A percentile compares a stretch with the other conserved stretches of the same genome.
Evolutionary conservation across 495 filamentous ascomycete species (phyloP).

Genomic region (Aspergillus kassunensis): DNA sequence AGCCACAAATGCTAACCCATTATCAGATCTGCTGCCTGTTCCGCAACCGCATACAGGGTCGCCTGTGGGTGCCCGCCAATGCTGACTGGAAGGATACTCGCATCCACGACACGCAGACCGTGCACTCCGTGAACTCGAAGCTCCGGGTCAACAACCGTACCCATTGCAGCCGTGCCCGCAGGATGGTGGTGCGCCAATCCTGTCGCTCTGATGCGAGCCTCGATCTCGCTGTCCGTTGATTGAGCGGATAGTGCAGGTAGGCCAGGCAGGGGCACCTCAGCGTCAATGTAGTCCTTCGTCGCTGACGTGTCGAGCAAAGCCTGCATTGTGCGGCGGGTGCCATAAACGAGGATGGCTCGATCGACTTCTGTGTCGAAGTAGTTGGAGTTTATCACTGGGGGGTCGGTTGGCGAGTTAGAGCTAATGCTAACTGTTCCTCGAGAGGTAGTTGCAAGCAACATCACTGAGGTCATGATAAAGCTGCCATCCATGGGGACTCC

Average conservation of each 20-base stretch:
- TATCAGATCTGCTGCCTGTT: too few relatives aligned
- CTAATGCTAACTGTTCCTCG: slow-evolving; percentile 3
- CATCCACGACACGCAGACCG: too few relatives aligned
- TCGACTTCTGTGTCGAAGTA: slow-evolving; percentile 8
- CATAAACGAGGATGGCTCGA: background rate
- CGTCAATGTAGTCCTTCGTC: too few relatives aligned
- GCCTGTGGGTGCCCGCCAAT: too few relatives aligned
- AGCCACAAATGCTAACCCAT: too few relatives aligned
- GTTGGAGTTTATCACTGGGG: slow-evolving; percentile 7
- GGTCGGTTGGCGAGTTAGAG: too few relatives aligned
- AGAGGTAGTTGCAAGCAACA: slow-evolving; percentile 6
- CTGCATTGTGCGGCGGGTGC: background rate
- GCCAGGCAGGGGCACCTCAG: too few relatives aligned
- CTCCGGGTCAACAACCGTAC: slow-evolving; percentile 5
- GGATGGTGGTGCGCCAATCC: slow-evolving; percentile 9
- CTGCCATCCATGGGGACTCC: slow-evolving; percentile 3
- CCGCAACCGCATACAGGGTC: too few relatives aligned
- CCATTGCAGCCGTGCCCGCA: background rate
- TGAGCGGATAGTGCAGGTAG: too few relatives aligned
- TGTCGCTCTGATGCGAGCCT: too few relatives aligned
- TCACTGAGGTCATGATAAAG: slow-evolving; percentile 3
- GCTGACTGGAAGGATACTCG: too few relatives aligned
- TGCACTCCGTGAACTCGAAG: background rate
- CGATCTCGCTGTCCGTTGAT: too few relatives aligned
- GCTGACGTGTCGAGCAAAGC: slow-evolving; percentile 6